These are phyloP conservation scores for Colletotrichum truncatum DNA, from an alignment of 2,329 filamentous ascomycete genomes.

Conservation along the genomic window DNA sequence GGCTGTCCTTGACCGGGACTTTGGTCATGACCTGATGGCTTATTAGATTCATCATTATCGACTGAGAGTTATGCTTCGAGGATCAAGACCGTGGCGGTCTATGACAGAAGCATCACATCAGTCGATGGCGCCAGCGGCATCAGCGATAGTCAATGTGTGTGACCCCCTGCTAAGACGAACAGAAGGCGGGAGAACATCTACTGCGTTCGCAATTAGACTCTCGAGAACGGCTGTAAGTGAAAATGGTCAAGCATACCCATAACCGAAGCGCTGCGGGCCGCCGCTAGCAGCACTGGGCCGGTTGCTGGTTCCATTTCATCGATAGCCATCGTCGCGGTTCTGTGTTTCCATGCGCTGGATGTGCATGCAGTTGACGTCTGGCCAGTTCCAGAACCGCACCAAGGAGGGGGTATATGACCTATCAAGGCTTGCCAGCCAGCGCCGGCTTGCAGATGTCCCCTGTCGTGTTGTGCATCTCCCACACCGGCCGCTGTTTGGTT, in stretches of 20 bases:
- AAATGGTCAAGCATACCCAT: no score
- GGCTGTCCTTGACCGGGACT: background rate
- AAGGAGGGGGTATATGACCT: background rate
- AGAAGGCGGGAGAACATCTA: background rate
- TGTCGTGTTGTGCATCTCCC: background rate
- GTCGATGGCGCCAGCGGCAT: background rate
- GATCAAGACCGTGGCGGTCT: background rate
- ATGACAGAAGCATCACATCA: slow-evolving; percentile 9
- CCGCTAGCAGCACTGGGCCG: background rate
- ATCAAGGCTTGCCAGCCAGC: background rate
- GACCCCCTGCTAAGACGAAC: background rate
- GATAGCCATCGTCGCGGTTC: background rate
- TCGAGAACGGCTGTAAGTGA: background rate
- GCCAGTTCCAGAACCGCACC: slow-evolving; percentile 24
- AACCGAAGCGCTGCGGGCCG: background rate
- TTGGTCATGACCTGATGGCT: background rate
- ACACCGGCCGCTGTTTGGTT: slow-evolving; percentile 3
- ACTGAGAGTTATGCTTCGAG: slow-evolving; percentile 2
- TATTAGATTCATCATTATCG: slow-evolving; percentile 17
- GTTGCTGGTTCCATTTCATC: background rate
- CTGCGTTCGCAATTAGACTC: background rate
- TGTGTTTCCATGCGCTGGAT: slow-evolving; percentile 2
- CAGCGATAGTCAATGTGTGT: background rate
- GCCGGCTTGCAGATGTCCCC: background rate
- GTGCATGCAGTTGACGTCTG: slow-evolving; percentile 10